A percentile compares a stretch with the other conserved stretches of the same genome.
These are phyloP conservation scores for Aspergillaceae sp. DNA, from an alignment of 2,329 filamentous ascomycete species.

Conservation along the genomic window DNA sequence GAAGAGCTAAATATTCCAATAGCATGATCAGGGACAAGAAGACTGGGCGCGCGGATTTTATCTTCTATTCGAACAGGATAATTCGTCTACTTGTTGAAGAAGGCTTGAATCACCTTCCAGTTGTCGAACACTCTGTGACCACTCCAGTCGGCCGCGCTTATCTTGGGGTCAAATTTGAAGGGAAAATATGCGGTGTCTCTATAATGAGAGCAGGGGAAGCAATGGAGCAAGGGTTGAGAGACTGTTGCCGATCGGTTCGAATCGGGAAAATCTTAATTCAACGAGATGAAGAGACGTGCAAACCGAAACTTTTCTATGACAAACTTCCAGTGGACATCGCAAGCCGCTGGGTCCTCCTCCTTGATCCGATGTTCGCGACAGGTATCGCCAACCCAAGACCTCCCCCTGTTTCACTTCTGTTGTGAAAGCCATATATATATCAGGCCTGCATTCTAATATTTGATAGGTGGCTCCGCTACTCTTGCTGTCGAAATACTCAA, in stretches of 20 bases:
- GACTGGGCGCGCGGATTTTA: conserved; percentile 90
- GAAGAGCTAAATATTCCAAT: conserved; percentile 11
- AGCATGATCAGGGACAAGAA: conserved; percentile 93
- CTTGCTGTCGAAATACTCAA: conserved; percentile 95
- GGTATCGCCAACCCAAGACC: conserved; percentile 42
- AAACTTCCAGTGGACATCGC: conserved; percentile 93
- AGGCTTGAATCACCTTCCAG: conserved; percentile 90
- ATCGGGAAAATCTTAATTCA: conserved; percentile 99
- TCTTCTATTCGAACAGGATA: conserved; percentile 98
- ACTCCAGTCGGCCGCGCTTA: conserved; percentile 86
- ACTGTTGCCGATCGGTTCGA: conserved; percentile 94
- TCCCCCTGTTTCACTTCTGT: too few species aligned
- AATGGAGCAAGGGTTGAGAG: conserved; percentile 93
- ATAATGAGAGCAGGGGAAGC: conserved; percentile 98
- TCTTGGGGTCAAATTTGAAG: conserved; percentile 86
- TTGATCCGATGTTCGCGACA: conserved; percentile 99
- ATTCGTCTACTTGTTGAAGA: conserved; percentile 95
- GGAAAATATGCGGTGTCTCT: conserved; percentile 95
- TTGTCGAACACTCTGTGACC: conserved; percentile 77
- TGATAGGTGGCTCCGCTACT: conserved; percentile 76
- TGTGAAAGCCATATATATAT: too few species aligned
- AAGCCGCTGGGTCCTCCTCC: conserved; percentile 80
- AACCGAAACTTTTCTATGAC: conserved; percentile 93
- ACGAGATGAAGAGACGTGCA: conserved; percentile 85
- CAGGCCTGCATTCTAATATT: conserved; percentile 3